Evolutionary conservation across 2,329 filamentous ascomycete genomes (phyloP).

Genomic region (Diaporthe capsici): DNA sequence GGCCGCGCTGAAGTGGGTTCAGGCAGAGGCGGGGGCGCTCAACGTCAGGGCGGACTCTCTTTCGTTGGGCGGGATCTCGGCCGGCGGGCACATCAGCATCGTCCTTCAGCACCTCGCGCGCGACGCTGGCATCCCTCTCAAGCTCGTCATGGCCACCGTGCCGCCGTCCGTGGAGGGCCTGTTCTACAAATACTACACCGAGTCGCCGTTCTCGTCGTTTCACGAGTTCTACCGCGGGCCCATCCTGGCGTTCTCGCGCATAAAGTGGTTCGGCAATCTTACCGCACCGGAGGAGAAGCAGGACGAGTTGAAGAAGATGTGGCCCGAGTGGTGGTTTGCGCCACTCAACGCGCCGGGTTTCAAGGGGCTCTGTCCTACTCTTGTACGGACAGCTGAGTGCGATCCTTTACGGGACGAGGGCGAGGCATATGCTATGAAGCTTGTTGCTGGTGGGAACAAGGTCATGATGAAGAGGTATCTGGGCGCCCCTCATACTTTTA

Average conservation of each 20-base stretch:
- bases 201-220: constrained; percentile 54
- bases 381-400: constrained; percentile 52
- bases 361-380: constrained; percentile 51
- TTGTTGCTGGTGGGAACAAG: constrained; percentile 53
- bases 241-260: constrained; percentile 52
- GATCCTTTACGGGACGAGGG: constrained; percentile 58
- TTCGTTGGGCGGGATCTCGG: constrained; percentile 56
- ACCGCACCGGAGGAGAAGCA: constrained; percentile 48
- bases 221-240: constrained; percentile 52
- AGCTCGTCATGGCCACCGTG: constrained; percentile 53
- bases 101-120: constrained; percentile 55
- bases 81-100: constrained; percentile 53
- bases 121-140: constrained; percentile 54
- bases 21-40: constrained; percentile 45
- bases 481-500: constrained; percentile 57
- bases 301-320: constrained; percentile 46
- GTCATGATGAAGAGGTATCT: constrained; percentile 55
- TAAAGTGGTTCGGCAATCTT: constrained; percentile 51
- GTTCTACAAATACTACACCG: constrained; percentile 49
- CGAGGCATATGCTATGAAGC: constrained; percentile 55
- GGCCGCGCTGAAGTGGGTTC: constrained; percentile 53
- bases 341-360: constrained; percentile 52
- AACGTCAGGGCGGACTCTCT: constrained; percentile 52
- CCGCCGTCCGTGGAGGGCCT: constrained; percentile 48
- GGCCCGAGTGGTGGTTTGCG: constrained; percentile 53